Conservation (phyloP, 345 rosid genomes). For the Eutrema yunnanense region DNA sequence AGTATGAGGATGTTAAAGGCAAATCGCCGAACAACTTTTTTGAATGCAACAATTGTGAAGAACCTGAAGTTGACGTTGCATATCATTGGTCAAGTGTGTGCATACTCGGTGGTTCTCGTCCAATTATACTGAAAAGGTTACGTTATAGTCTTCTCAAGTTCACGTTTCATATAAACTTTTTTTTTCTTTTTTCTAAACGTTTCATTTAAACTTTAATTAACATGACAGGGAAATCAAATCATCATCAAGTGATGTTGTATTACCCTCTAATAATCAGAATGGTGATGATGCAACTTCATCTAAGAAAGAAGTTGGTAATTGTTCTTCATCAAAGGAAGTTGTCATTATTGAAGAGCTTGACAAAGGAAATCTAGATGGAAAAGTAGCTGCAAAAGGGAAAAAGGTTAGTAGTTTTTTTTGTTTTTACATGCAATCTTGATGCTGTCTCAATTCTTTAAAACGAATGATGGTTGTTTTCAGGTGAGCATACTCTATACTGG, state of each 20-base stretch:
- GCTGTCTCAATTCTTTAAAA: not conserved
- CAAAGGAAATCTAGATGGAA: constrained; percentile 38
- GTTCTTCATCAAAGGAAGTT: constrained; percentile 26
- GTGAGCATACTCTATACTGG: constrained; percentile 41
- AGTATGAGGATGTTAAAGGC: too few relatives aligned
- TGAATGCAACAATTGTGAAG: too few relatives aligned
- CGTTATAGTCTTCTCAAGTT: too few relatives aligned
- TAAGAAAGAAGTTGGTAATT: constrained; percentile 9
- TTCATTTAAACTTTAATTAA: too few relatives aligned
- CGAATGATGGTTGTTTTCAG: constrained; percentile 24
- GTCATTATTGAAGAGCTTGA: constrained; percentile 40
- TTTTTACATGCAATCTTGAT: not conserved
- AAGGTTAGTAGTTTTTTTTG: constrained; percentile 26
- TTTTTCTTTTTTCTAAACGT: too few relatives aligned
- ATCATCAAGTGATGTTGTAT: not conserved
- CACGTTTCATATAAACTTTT: too few relatives aligned
- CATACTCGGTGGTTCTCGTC: too few relatives aligned
- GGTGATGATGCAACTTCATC: constrained; percentile 10
- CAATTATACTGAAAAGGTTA: too few relatives aligned
- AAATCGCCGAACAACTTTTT: too few relatives aligned
- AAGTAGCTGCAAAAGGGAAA: constrained; percentile 42
- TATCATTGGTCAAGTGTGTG: too few relatives aligned
- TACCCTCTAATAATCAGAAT: constrained; percentile 3
- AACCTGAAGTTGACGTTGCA: too few relatives aligned
- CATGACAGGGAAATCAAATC: too few relatives aligned